Percentiles rank a stretch among this genome's conserved stretches.
phyloP scores from a whole-genome alignment of 768 basidiomycete genomes.

The Cystofilobasidium macerans region DNA sequence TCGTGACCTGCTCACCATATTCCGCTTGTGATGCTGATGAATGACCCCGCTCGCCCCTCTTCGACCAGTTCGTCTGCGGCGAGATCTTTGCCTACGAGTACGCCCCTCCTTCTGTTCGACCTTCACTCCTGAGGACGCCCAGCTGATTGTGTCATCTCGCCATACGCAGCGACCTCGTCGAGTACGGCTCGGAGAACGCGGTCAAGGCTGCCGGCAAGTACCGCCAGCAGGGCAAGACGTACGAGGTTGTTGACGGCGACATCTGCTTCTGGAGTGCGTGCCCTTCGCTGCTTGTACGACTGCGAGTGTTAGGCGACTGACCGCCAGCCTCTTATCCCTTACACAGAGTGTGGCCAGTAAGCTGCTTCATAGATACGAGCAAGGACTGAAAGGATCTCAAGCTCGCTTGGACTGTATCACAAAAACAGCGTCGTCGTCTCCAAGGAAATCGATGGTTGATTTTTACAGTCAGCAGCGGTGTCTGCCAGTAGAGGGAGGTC shows the following conservation, averaged over 20 bases:
- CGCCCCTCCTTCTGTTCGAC: neutral
- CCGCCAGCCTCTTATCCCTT: too few species aligned
- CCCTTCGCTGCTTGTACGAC: neutral
- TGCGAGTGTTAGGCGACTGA: too few species aligned
- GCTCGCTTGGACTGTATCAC: too few species aligned
- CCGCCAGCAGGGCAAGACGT: constrained; percentile 91
- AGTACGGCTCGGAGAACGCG: constrained; percentile 75
- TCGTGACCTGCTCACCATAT: neutral
- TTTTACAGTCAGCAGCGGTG: too few species aligned
- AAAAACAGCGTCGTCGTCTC: too few species aligned
- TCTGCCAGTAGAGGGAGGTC: too few species aligned
- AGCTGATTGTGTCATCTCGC: constrained; percentile 48
- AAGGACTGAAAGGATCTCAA: too few species aligned
- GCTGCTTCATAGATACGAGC: too few species aligned
- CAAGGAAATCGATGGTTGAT: too few species aligned
- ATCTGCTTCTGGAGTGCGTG: neutral
- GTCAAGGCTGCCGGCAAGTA: constrained; percentile 91
- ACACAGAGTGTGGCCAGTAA: too few species aligned
- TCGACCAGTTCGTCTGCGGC: constrained; percentile 52
- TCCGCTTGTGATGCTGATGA: neutral
- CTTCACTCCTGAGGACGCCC: neutral
- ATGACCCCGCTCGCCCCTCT: constrained; percentile 42
- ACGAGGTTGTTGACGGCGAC: constrained; percentile 44
- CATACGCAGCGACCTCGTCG: constrained; percentile 77
- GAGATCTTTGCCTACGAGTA: constrained; percentile 22